Evolutionary conservation across 257 asterid genomes (phyloP), one percentile per base, ranked within the genome.

Genomic region (Eustoma russellianum): DNA sequence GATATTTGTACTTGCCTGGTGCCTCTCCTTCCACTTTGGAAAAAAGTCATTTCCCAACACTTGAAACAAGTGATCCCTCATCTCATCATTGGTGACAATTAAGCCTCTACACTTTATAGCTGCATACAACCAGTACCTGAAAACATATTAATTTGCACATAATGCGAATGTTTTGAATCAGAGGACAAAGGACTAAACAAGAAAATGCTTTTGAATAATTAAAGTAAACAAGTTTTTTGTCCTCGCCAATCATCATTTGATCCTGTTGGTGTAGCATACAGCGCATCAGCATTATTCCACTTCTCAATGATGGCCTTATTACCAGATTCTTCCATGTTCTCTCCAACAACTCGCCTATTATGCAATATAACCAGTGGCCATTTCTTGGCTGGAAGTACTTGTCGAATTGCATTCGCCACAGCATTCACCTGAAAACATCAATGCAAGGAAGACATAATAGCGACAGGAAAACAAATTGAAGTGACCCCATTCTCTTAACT

Each of bases 71-170:
- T 90, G 97, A 50, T 86, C 96, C 70, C 97, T 81, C 96, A 86
- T 90, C 74, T 90, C 96, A 53, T 86, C 97, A 33, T 90, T 90
- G 28, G 97, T 90, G 70, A 83, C 91, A 10, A 86, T 33, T 60
- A 86, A 82, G 69, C 86, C 63, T 66, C 61, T 78, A 64, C 68
- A 81, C 59, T 81, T 90, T 74, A 83, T 80, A 73, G 96, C 94
- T 63, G 94, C 97, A 73, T 86, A 86, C 70, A 86, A 77, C 97
- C 97, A 90, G 70, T 90, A 89, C 97, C 95, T 89, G 75, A 62
- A 50, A 24, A 63, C 62, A 60, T 51, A 41, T 68, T 52, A 58
- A 50, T 44, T 63, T 60, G 46, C 50, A 67, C 41, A 50, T 46
- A 60, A 59, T 57, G 49, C 62, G 7, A 52, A 33, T 41, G 41